Evolutionary conservation across 345 rosid species (phyloP).

Genomic region (Acer negundo): DNA sequence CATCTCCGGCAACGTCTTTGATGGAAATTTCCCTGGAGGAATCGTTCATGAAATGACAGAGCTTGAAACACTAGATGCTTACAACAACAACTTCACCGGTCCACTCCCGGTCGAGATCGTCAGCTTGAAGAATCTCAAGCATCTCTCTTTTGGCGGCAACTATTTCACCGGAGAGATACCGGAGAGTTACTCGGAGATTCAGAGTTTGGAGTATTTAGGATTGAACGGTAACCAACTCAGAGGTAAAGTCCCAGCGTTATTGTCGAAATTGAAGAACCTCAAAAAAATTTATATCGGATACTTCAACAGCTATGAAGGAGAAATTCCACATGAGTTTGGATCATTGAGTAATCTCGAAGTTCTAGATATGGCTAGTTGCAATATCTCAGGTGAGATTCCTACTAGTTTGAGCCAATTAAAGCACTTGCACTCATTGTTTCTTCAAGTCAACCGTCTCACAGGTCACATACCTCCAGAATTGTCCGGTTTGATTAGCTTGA

Average conservation of each 20-base stretch:
- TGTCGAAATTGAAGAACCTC: conserved; percentile 62
- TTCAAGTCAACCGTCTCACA: conserved; percentile 67
- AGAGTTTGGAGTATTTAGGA: conserved; percentile 67
- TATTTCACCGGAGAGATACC: conserved; percentile 76
- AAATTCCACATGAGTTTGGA: conserved; percentile 78
- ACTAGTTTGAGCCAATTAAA: conserved; percentile 54
- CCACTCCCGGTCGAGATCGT: conserved; percentile 53
- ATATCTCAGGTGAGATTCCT: conserved; percentile 77
- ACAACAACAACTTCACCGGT: conserved; percentile 72
- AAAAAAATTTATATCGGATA: conserved; percentile 60
- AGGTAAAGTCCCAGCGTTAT: conserved; percentile 58
- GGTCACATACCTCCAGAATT: conserved; percentile 75
- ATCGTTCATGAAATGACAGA: conserved; percentile 47
- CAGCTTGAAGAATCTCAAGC: conserved; percentile 52
- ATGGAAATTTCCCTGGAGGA: conserved; percentile 60
- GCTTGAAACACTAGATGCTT: conserved; percentile 62
- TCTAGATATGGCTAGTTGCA: conserved; percentile 74
- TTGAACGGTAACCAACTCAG: conserved; percentile 57
- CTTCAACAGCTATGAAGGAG: conserved; percentile 55
- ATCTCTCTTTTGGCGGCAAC: conserved; percentile 72
- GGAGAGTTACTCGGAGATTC: conserved; percentile 62
- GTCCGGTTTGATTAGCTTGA: conserved; percentile 58
- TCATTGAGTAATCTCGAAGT: conserved; percentile 46
- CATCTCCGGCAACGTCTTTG: conserved; percentile 59
- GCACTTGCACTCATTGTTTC: conserved; percentile 63